Base-by-base conservation (phyloP, 768 basidiomycete species). In the Leccinum incarnatum region DNA sequence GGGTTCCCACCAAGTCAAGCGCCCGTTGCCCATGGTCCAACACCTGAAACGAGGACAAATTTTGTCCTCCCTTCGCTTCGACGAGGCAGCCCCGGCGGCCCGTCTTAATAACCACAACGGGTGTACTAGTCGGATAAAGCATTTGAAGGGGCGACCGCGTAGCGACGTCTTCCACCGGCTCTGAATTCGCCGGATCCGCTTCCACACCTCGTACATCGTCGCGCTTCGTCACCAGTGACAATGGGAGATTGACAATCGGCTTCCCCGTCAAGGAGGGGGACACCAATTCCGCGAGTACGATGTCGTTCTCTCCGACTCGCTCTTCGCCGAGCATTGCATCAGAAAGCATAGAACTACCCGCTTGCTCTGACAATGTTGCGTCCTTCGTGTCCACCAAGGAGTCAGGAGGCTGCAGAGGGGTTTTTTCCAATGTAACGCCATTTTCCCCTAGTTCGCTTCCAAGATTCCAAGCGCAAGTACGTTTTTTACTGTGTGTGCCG, bases 191-290 rank as follows among this genome's bases (percentile, higher is more conserved):
- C 5, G 51, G 21, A 12, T 9, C 42, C 17, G 30, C 27, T 25
- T 55, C 53, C 12, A 50, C 27, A 12, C 23, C 11, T 42, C 1
- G 45, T 1, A 48, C 5, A 1, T 51, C 48, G 21, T 56, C 56
- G 5, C 56, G 56, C 29, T 23, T 23, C 46, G 10, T 42, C 5
- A 23, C 9, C n/a, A 54, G n/a, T n/a, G 50, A 7, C 7, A 53
- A 57, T 5, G 65, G 65, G 48, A 66, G 62, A n/a, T 66, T 61
- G 14, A 66, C 53, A 17, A 58, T 47, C 21, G 53, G 62, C 7
- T 32, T 11, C 34, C 1, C 25, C 9, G 25, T 14, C 2, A 29
- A 50, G 3, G 42, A 52, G 32, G 52, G 50, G 7, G 50, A 49
- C 10, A 25, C 45, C 5, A 2, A 4, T 45, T 52, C 51, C 2